Conservation (phyloP, 1,284 basidiomycete species). For the Moesziomyces parantarcticus region DNA sequence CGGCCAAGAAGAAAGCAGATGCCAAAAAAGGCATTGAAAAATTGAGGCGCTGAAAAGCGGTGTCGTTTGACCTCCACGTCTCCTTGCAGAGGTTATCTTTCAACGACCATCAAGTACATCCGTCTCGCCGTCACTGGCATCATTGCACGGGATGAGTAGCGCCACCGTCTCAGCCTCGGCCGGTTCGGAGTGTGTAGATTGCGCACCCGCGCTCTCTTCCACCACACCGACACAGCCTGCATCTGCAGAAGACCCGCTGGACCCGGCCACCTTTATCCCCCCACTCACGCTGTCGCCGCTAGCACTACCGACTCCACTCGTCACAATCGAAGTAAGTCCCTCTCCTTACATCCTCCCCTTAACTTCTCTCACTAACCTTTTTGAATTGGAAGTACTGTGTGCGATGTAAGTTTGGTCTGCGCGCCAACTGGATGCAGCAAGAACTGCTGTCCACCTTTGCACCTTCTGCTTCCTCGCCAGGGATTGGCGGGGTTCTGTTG, state of each 20-base stretch:
- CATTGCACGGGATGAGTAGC: no score
- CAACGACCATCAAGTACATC: no score
- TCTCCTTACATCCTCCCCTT: not conserved
- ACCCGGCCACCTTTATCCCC: conserved; percentile 24
- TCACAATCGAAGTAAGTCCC: conserved; percentile 39
- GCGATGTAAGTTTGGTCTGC: conserved; percentile 35
- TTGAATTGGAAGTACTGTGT: conserved; percentile 27
- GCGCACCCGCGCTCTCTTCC: conserved; percentile 4
- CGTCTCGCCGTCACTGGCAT: no score
- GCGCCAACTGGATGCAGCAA: conserved; percentile 43
- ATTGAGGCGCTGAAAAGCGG: conserved; percentile 5
- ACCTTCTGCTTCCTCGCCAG: not conserved
- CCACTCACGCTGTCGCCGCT: not conserved
- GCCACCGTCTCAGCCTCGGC: not conserved
- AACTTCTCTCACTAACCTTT: not conserved
- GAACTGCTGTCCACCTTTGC: conserved; percentile 40
- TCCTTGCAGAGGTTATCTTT: no score
- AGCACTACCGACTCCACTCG: conserved; percentile 13
- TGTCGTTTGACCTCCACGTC: not conserved
- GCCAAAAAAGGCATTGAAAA: not conserved
- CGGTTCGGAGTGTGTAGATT: conserved; percentile 15
- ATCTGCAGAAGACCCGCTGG: conserved; percentile 19
- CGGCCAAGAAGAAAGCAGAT: no score
- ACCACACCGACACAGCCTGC: not conserved
- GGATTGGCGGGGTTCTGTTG: conserved; percentile 12